Percentiles rank a stretch among this genome's conserved stretches.
Evolutionary conservation across 1,139 yeast genomes (phyloP).

Genomic region (Magnusiomyces magnusii): DNA sequence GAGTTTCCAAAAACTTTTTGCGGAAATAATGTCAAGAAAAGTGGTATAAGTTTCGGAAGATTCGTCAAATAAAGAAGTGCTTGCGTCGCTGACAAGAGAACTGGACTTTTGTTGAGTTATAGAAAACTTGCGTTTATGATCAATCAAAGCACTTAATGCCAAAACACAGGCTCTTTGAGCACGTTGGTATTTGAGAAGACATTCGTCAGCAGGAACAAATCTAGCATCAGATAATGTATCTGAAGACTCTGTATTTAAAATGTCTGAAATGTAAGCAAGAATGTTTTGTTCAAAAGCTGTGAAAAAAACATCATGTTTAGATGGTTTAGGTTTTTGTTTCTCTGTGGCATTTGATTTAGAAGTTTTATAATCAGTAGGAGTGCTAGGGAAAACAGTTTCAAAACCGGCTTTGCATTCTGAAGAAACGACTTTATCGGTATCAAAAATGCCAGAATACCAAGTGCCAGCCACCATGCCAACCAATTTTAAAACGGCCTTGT

Average conservation of each 20-base stretch:
- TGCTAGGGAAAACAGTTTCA: constrained; percentile 12
- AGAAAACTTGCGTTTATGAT: not conserved
- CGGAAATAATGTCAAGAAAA: not conserved
- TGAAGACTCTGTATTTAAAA: constrained; percentile 48
- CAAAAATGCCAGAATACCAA: constrained; percentile 65
- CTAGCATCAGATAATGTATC: constrained; percentile 70
- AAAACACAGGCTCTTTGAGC: constrained; percentile 47
- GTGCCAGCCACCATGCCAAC: constrained; percentile 64
- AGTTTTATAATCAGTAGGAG: constrained; percentile 31
- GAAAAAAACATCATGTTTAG: constrained; percentile 56
- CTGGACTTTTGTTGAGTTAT: not conserved
- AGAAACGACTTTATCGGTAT: constrained; percentile 56
- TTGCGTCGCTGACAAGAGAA: not conserved
- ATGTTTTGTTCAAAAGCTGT: constrained; percentile 49
- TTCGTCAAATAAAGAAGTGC: not conserved
- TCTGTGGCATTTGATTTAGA: not conserved
- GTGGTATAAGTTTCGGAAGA: not conserved
- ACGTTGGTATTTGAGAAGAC: constrained; percentile 57
- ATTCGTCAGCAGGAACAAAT: constrained; percentile 59
- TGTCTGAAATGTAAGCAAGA: constrained; percentile 46
- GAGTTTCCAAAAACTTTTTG: constrained; percentile 4
- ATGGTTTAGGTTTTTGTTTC: constrained; percentile 42
- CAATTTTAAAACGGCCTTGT: constrained; percentile 42
- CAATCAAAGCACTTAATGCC: constrained; percentile 41
- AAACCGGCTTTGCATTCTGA: not conserved